Conservation (phyloP, 768 basidiomycete genomes). For the Saitozyma podzolica region DNA sequence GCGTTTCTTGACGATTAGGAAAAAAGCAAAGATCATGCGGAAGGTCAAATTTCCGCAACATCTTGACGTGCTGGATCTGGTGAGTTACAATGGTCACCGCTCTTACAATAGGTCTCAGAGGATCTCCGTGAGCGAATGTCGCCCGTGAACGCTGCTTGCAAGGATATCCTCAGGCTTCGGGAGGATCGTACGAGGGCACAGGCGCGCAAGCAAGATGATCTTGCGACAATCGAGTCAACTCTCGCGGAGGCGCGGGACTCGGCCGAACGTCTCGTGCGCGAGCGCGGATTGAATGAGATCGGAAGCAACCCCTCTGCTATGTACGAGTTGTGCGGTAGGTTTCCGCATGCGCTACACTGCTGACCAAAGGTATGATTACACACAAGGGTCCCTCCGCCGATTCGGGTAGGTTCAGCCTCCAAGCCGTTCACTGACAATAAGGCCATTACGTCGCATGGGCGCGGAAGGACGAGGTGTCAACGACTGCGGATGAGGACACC, state of each 20-base stretch:
- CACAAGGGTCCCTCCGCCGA: conserved; percentile 97
- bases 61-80: conserved; percentile 79
- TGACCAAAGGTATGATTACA: conserved; percentile 65
- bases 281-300: conserved; percentile 60
- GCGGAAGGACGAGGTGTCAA: conserved; percentile 65
- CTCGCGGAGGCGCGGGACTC: too few species aligned
- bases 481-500: conserved; percentile 63
- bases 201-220: background rate
- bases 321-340: conserved; percentile 87
- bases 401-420: conserved; percentile 59
- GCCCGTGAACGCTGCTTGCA: conserved; percentile 70
- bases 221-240: conserved; percentile 61
- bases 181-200: conserved; percentile 72
- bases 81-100: conserved; percentile 11
- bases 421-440: conserved; percentile 12
- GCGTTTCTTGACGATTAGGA: conserved; percentile 9
- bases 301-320: conserved; percentile 76
- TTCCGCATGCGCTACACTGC: conserved; percentile 2
- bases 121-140: conserved; percentile 71
- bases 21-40: conserved; percentile 93
- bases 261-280: background rate
- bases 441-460: conserved; percentile 89
- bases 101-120: conserved; percentile 58
- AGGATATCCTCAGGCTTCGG: conserved; percentile 80
- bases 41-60: conserved; percentile 91